Conservation (phyloP, 768 basidiomycete genomes). For the Lepiota venenata region DNA sequence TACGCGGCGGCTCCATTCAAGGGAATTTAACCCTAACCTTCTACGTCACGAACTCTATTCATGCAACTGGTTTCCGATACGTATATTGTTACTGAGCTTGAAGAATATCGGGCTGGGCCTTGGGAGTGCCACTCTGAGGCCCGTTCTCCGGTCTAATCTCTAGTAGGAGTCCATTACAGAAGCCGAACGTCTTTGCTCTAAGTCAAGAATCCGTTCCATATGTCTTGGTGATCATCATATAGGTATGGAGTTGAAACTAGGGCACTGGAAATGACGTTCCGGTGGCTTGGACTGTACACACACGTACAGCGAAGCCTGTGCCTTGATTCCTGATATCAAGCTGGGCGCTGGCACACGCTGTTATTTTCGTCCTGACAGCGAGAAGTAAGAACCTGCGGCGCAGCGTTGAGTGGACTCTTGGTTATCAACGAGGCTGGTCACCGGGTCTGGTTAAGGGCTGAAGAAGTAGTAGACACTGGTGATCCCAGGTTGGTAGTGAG, state of each 20-base stretch:
- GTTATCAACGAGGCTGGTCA: background rate
- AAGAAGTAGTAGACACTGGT: background rate
- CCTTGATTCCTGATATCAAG: background rate
- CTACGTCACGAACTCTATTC: background rate
- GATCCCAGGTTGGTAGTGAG: background rate
- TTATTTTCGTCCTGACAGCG: background rate
- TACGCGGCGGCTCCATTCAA: background rate
- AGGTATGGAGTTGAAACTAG: background rate
- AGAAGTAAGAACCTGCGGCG: background rate
- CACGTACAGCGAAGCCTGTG: background rate
- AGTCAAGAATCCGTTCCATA: background rate
- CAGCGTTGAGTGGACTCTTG: background rate
- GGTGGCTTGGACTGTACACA: background rate
- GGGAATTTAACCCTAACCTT: constrained; percentile 1
- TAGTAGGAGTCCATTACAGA: background rate
- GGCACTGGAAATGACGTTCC: background rate
- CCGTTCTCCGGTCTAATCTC: background rate
- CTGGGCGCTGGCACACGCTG: background rate
- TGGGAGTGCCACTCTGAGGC: background rate
- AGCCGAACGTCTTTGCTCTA: background rate
- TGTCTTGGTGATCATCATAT: constrained; percentile 2
- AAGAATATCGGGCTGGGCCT: background rate
- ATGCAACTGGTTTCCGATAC: background rate
- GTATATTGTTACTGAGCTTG: background rate
- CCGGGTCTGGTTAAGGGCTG: background rate